Evolutionary conservation across 768 basidiomycete species (phyloP).

Genomic region (Russula olivacea): DNA sequence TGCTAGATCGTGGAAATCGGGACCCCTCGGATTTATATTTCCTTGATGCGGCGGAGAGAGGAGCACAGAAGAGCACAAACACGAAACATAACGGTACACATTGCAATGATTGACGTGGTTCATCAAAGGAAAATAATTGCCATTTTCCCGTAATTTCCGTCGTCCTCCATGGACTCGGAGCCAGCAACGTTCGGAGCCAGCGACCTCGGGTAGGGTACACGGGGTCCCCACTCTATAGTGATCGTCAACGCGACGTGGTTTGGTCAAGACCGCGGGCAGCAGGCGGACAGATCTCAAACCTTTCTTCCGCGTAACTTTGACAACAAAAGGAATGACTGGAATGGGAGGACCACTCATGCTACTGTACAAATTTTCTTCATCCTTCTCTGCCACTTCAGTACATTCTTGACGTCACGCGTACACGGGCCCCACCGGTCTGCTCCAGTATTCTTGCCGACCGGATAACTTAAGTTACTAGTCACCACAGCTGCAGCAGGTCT

Average conservation of each 20-base stretch:
- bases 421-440: neutral
- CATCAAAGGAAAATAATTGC: no score
- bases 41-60: neutral
- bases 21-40: neutral
- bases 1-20: neutral
- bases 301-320: neutral
- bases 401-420: neutral
- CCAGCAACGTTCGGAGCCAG: no score
- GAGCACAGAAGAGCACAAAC: no score
- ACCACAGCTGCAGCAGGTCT: neutral
- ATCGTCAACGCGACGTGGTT: no score
- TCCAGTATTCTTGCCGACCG: neutral
- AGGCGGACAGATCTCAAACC: no score
- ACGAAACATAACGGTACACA: no score
- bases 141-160: no score
- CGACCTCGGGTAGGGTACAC: no score
- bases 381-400: neutral
- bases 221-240: no score
- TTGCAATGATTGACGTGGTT: no score
- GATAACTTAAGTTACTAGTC: neutral
- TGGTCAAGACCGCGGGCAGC: no score
- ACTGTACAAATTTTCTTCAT: neutral
- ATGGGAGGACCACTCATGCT: neutral
- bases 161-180: no score
- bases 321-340: neutral